Evolutionary conservation across 768 basidiomycete genomes (phyloP).

Genomic region (Suillus cothurnatus): DNA sequence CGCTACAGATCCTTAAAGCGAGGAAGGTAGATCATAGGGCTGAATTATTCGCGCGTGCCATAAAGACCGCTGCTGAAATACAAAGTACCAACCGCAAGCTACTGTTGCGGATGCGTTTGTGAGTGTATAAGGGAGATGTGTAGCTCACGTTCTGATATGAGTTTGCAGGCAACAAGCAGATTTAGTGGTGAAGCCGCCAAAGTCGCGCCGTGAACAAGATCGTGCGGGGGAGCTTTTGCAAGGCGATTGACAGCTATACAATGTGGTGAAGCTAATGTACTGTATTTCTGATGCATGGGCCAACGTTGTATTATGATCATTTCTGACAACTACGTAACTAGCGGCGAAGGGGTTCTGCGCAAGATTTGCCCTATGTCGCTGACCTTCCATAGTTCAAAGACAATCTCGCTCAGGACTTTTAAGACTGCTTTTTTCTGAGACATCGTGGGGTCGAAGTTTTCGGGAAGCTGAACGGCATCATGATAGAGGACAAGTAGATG

Average conservation of each 20-base stretch:
- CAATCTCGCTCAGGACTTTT: neutral
- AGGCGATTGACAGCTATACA: neutral
- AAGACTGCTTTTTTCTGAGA: neutral
- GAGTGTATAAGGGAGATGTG: slow-evolving; percentile 30
- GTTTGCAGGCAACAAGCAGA: slow-evolving; percentile 75
- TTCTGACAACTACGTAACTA: neutral
- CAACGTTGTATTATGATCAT: neutral
- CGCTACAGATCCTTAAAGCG: slow-evolving; percentile 69
- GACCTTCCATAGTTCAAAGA: neutral
- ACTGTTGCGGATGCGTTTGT: slow-evolving; percentile 84
- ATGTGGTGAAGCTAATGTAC: neutral
- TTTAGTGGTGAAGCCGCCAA: slow-evolving; percentile 67
- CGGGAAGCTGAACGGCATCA: neutral
- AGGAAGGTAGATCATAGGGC: slow-evolving; percentile 79
- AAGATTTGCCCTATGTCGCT: neutral
- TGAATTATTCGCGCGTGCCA: slow-evolving; percentile 73
- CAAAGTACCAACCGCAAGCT: slow-evolving; percentile 76
- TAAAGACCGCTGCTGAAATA: slow-evolving; percentile 72
- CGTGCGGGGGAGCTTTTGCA: neutral
- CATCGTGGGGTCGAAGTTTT: neutral
- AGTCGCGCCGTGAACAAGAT: slow-evolving; percentile 36
- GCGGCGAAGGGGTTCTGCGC: neutral
- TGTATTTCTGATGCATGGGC: neutral
- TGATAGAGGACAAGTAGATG: neutral
- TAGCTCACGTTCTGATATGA: neutral